Percentiles rank a stretch among this genome's conserved stretches.
Conservation (phyloP, 305 asterid species). For the Solanum hybrid region DNA sequence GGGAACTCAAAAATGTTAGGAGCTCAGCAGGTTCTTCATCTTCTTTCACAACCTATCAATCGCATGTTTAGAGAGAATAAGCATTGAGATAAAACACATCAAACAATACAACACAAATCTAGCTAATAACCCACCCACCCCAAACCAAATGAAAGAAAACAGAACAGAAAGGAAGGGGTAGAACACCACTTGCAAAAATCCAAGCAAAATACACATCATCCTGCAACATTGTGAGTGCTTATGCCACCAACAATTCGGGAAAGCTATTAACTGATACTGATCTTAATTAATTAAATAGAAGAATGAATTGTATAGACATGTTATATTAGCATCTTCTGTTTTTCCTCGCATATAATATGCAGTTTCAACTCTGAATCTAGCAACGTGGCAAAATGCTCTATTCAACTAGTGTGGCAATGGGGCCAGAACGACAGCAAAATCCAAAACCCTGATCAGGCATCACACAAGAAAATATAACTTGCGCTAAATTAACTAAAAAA, state of each 20-base stretch:
- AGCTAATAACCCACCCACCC: background rate
- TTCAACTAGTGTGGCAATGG: background rate
- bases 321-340: background rate
- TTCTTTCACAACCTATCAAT: constrained; percentile 31
- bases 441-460: background rate
- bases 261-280: background rate
- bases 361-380: background rate
- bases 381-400: background rate
- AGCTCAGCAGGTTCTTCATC: constrained; percentile 40
- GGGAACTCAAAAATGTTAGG: constrained; percentile 23
- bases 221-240: background rate
- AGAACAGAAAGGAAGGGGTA: background rate
- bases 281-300: background rate
- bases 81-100: background rate
- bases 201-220: background rate
- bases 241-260: background rate
- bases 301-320: background rate
- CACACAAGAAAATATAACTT: background rate
- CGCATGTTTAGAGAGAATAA: background rate
- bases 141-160: background rate
- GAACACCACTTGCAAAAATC: background rate
- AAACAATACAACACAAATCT: background rate
- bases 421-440: background rate
- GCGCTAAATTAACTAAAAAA: background rate
- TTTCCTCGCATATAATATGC: background rate